Evolutionary conservation across 257 asterid species (phyloP).

Genomic region (Handroanthus guayacan): DNA sequence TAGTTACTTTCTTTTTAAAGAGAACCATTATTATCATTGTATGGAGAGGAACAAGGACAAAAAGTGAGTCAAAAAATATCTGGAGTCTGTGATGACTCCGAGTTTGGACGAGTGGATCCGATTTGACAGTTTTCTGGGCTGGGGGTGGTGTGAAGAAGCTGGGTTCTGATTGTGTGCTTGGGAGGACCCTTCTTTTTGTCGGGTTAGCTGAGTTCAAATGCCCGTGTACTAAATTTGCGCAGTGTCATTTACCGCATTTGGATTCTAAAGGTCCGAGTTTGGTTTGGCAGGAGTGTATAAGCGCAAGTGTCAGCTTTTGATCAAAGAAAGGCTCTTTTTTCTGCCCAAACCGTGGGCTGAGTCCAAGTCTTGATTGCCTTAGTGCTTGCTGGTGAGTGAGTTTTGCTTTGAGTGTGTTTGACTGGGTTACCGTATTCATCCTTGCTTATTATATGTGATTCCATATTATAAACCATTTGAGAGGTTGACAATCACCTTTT

Average conservation of each 20-base stretch:
- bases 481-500: too few relatives aligned
- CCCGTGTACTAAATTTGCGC: too few relatives aligned
- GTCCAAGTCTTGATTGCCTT: background rate
- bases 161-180: background rate
- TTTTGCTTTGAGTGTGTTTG: background rate
- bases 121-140: background rate
- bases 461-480: too few relatives aligned
- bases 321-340: background rate
- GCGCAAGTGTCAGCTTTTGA: background rate
- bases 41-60: background rate
- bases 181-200: background rate
- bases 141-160: background rate
- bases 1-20: background rate
- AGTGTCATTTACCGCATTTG: background rate
- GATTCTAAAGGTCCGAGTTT: background rate
- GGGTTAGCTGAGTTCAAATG: background rate
- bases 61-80: background rate
- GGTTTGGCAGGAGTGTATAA: background rate
- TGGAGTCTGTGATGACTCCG: background rate
- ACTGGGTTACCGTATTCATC: background rate
- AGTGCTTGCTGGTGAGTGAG: background rate
- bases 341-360: background rate
- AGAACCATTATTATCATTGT: background rate
- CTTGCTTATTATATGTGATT: background rate
- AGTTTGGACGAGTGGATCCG: background rate